A percentile compares a stretch with the other conserved stretches of the same genome.
Conservation (phyloP, 768 basidiomycete species). For the Tephrocybe sp. region DNA sequence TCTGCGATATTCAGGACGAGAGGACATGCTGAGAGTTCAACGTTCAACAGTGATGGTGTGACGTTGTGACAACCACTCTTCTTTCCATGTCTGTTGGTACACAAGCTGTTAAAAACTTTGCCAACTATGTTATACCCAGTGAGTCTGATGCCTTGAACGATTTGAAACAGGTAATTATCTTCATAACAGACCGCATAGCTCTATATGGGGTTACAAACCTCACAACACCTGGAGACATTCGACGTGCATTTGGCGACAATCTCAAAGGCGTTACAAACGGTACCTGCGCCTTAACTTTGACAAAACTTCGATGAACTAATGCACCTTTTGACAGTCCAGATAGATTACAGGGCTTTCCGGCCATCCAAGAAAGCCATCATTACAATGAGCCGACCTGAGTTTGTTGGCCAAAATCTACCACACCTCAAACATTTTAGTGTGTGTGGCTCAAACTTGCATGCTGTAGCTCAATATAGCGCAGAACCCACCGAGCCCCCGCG, state of each 20-base stretch:
- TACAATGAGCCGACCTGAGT: slow-evolving; percentile 47
- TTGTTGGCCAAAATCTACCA: slow-evolving; percentile 36
- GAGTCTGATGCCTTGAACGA: background rate
- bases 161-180: background rate
- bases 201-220: slow-evolving; percentile 10
- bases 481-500: slow-evolving; percentile 11
- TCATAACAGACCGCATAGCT: slow-evolving; percentile 7
- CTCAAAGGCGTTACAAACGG: slow-evolving; percentile 27
- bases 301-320: background rate
- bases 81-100: slow-evolving; percentile 7
- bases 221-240: slow-evolving; percentile 12
- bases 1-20: slow-evolving; percentile 50
- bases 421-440: slow-evolving; percentile 43
- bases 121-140: background rate
- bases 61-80: slow-evolving; percentile 14
- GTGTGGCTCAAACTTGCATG: slow-evolving; percentile 40
- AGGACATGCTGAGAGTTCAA: slow-evolving; percentile 53
- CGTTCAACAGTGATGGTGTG: slow-evolving; percentile 14
- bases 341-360: slow-evolving; percentile 58
- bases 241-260: slow-evolving; percentile 9
- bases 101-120: background rate
- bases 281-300: slow-evolving; percentile 17
- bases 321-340: slow-evolving; percentile 43
- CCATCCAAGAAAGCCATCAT: slow-evolving; percentile 61
- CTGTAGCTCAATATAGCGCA: slow-evolving; percentile 26